Evolutionary conservation across 2,329 filamentous ascomycete species (phyloP), one percentile per base, ranked within the genome.

Genomic region (Fusarium verrucosum): DNA sequence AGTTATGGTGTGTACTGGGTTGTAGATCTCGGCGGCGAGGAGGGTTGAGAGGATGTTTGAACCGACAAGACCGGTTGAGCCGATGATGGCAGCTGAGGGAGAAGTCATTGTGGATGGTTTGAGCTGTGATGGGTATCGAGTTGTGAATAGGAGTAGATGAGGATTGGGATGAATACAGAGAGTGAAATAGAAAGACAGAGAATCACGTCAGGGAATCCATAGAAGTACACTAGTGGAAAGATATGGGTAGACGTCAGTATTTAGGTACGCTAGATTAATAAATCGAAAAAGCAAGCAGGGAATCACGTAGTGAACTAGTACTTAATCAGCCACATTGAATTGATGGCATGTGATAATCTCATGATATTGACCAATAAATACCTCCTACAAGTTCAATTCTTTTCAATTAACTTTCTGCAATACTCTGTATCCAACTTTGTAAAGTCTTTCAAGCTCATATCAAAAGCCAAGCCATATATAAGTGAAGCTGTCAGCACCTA

Each of bases 41-140:
- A 92, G 81, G n/a, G 79, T 82, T 8, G 80, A 77, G 72, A 97
- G 87, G 75, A 97, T 94, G 73, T 91, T 81, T 49, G 86, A 87
- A 73, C 94, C 94, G 68, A 84, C 83, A 33, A 90, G 84, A 73
- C 89, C 88, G 53, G 89, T 92, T 69, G 83, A 85, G 64, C 89
- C 89, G 68, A 87, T 83, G 59, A 91, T 74, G 60, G 81, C 80
- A 67, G 82, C 80, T 40, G 82, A 77, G 4, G 83, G 49, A 69
- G 65, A 40, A 35, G 69, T 83, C 66, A 72, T 71, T 40, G 28
- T 53, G 43, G 20, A 20, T 46, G 32, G 9, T 17, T 40, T 41
- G 30, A 30, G 11, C 14, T 36, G 32, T 20, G 16, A 17, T 16
- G 20, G 50, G 28, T 58, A 50, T 58, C 45, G 13, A 36, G 16